Percentiles rank a stretch among this genome's conserved stretches.
Evolutionary conservation across 208 protist genomes (phyloP).

Genomic region (Trypanosoma avium): DNA sequence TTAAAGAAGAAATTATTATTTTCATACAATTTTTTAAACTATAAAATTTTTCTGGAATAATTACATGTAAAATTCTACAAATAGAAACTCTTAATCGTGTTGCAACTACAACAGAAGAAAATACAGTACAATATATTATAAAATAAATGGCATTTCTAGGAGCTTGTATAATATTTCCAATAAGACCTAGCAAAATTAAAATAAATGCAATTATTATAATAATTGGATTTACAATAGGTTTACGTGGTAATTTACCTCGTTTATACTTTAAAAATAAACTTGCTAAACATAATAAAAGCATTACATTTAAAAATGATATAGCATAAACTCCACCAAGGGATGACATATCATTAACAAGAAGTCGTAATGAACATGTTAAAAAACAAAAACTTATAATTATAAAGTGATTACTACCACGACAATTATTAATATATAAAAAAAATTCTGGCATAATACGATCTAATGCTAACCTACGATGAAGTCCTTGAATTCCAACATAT

Average conservation of each 20-base stretch:
- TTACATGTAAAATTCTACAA: slow-evolving; percentile 35
- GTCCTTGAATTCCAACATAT: slow-evolving; percentile 57
- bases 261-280: slow-evolving; percentile 90
- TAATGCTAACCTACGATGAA: slow-evolving; percentile 44
- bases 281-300: slow-evolving; percentile 74
- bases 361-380: slow-evolving; percentile 33
- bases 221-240: slow-evolving; percentile 7
- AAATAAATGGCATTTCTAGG: slow-evolving; percentile 52
- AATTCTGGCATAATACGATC: slow-evolving; percentile 51
- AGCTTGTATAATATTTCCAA: slow-evolving; percentile 62
- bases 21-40: slow-evolving; percentile 7
- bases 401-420: slow-evolving; percentile 30
- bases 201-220: slow-evolving; percentile 42
- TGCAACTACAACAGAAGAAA: slow-evolving; percentile 35
- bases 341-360: slow-evolving; percentile 29
- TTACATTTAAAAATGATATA: slow-evolving; percentile 37
- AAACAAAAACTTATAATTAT: slow-evolving; percentile 49
- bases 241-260: slow-evolving; percentile 34
- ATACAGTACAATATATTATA: slow-evolving; percentile 54
- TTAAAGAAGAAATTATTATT: slow-evolving; percentile 1
- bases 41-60: slow-evolving; percentile 10
- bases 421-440: slow-evolving; percentile 27
- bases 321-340: slow-evolving; percentile 34
- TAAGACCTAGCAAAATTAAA: slow-evolving; percentile 24
- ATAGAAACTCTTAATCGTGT: slow-evolving; percentile 52